A percentile compares a stretch with the other conserved stretches of the same genome.
Evolutionary conservation across 768 basidiomycete species (phyloP).

Genomic region (Lactarius evosmus): DNA sequence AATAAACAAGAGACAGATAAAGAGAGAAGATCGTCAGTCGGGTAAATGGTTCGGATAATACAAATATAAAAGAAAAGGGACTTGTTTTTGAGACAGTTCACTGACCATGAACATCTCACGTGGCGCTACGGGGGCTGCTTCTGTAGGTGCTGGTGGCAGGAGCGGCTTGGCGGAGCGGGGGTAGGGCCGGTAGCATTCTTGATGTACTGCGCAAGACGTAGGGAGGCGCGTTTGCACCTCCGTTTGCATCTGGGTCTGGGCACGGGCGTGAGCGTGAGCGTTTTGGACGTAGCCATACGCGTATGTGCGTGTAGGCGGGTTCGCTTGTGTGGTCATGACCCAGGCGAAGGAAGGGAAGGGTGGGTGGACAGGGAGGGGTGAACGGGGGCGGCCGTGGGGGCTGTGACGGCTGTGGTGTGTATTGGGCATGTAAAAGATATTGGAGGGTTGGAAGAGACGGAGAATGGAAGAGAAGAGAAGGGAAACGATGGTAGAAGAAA

Average conservation of each 20-base stretch:
- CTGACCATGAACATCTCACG: conserved; percentile 16
- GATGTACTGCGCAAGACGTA: not conserved
- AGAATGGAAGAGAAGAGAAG: not conserved
- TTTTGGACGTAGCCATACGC: conserved; percentile 19
- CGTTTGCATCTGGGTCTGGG: not conserved
- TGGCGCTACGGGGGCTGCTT: not conserved
- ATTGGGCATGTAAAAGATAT: conserved; percentile 4
- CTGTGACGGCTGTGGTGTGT: not conserved
- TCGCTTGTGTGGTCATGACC: conserved; percentile 19
- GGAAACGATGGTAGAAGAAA: not conserved
- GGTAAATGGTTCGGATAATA: not conserved
- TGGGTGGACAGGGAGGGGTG: not conserved
- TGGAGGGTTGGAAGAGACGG: not conserved
- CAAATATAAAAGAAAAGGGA: not conserved
- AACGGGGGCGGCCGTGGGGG: not conserved
- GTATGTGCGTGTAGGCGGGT: conserved; percentile 9
- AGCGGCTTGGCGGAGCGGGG: not conserved
- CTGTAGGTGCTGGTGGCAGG: not conserved
- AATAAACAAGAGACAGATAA: not conserved
- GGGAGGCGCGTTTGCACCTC: not conserved
- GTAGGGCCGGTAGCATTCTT: not conserved
- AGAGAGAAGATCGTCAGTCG: not conserved
- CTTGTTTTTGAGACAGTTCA: not conserved
- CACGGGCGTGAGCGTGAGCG: not conserved
- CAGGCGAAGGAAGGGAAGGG: conserved; percentile 23